Evolutionary conservation across 2,329 filamentous ascomycete species (phyloP).

Genomic region (Ophiostoma perfectum): DNA sequence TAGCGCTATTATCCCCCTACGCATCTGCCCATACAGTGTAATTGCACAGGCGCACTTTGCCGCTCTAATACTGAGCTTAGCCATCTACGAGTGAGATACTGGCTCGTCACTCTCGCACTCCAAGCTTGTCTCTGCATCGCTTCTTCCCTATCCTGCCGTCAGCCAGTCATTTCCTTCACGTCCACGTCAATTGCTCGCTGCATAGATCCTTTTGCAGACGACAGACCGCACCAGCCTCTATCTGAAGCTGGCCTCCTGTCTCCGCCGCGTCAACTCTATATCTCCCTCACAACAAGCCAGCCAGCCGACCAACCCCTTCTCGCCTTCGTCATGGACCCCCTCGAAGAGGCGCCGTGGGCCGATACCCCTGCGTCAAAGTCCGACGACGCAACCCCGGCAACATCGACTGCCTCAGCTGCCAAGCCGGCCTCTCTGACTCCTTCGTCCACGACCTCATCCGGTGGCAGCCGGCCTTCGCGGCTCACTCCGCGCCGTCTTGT

Average conservation of each 20-base stretch:
- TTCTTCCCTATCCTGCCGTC: neutral
- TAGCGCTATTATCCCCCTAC: neutral
- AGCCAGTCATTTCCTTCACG: neutral
- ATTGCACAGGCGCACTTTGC: neutral
- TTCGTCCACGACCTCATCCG: constrained; percentile 30
- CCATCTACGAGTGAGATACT: neutral
- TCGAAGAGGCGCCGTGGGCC: constrained; percentile 52
- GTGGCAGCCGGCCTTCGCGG: constrained; percentile 39
- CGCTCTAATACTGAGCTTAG: constrained; percentile 6
- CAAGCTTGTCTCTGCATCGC: constrained; percentile 11
- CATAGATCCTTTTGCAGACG: neutral
- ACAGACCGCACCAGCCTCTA: too few relatives aligned
- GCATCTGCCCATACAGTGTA: constrained; percentile 4
- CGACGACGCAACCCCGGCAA: constrained; percentile 27
- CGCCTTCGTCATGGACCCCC: constrained; percentile 39
- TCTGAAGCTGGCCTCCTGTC: neutral
- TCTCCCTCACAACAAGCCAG: neutral
- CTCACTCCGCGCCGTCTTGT: constrained; percentile 57
- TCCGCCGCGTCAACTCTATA: neutral
- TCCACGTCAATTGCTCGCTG: neutral
- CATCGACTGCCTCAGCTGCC: constrained; percentile 32
- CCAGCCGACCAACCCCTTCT: neutral
- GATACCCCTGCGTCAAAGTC: constrained; percentile 36
- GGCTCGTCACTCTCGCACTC: constrained; percentile 8
- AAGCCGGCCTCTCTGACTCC: constrained; percentile 28